phyloP scores from a whole-genome alignment of 2,329 filamentous ascomycete species.

The Sporothrix phasma region DNA sequence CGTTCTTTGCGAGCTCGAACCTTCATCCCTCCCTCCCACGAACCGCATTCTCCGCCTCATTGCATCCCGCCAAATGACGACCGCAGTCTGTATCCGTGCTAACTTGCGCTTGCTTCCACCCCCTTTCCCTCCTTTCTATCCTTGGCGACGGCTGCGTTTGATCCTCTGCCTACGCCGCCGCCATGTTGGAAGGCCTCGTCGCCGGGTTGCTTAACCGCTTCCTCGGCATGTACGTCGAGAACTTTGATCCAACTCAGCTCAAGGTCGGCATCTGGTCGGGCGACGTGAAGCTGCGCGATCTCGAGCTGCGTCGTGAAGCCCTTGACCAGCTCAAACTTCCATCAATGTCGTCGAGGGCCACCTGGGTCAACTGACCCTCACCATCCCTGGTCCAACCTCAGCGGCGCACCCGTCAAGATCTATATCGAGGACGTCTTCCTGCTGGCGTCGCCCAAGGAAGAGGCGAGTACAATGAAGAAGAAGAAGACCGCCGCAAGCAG shows the following conservation, averaged over 20 bases:
- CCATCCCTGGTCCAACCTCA: slow-evolving; percentile 97
- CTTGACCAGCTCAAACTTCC: slow-evolving; percentile 90
- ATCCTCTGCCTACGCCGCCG: slow-evolving; percentile 30
- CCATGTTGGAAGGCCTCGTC: slow-evolving; percentile 94
- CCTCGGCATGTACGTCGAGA: slow-evolving; percentile 99
- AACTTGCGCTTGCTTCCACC: neutral
- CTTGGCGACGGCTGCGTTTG: neutral
- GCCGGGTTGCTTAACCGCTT: slow-evolving; percentile 97
- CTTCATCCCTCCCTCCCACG: neutral
- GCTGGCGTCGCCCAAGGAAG: slow-evolving; percentile 88
- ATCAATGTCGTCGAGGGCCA: slow-evolving; percentile 96
- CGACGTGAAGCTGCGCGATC: slow-evolving; percentile 87
- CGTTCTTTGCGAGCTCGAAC: neutral
- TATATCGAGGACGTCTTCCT: slow-evolving; percentile 96
- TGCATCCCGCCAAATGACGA: slow-evolving; percentile 4
- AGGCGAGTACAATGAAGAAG: slow-evolving; percentile 88
- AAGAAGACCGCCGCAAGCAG: slow-evolving; percentile 78
- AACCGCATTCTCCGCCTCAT: neutral
- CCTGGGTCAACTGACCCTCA: slow-evolving; percentile 79
- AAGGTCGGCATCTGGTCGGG: slow-evolving; percentile 99
- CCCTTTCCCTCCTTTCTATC: neutral
- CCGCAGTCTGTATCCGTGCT: neutral
- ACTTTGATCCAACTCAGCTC: slow-evolving; percentile 94
- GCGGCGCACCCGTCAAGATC: slow-evolving; percentile 87
- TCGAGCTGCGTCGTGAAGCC: slow-evolving; percentile 87